Percentiles rank a stretch among this genome's conserved stretches.
phyloP scores from a whole-genome alignment of 2,329 filamentous ascomycete genomes.

The Talaromyces verruculosus region DNA sequence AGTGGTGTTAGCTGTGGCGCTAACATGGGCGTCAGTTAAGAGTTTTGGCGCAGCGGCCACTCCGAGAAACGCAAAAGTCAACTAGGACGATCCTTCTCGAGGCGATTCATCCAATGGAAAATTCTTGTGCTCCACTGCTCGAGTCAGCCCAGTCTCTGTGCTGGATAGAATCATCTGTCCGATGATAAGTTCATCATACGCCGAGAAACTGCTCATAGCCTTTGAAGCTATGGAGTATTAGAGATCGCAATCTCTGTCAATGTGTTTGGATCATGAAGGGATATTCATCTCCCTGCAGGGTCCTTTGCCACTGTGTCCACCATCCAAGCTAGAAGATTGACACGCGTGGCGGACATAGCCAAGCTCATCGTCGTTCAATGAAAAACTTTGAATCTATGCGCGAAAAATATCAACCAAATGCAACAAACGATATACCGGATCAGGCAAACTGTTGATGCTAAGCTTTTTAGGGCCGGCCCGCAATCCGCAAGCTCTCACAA shows the following conservation, averaged over 20 bases:
- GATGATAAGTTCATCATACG: not conserved
- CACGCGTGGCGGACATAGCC: not conserved
- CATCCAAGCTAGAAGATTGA: not conserved
- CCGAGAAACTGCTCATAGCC: not conserved
- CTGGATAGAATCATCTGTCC: not conserved
- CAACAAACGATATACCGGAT: not conserved
- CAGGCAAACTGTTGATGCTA: constrained; percentile 8
- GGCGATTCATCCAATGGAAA: not conserved
- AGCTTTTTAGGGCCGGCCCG: constrained; percentile 20
- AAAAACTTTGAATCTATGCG: not conserved
- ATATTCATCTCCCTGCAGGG: not conserved
- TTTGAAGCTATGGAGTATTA: not conserved
- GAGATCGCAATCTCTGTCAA: not conserved
- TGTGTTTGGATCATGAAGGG: not conserved
- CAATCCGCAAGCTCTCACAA: not conserved
- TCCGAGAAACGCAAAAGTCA: not conserved
- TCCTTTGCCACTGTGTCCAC: not conserved
- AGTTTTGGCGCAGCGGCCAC: constrained; percentile 8
- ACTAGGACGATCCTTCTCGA: not conserved
- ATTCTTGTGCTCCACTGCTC: not conserved
- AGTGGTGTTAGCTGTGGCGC: not conserved
- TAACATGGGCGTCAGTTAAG: constrained; percentile 1
- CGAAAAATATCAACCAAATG: not conserved
- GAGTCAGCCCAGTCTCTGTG: not conserved
- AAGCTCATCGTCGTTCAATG: not conserved